phyloP scores from a whole-genome alignment of 2,329 filamentous ascomycete species.

The Verticillium zaregamsianum region DNA sequence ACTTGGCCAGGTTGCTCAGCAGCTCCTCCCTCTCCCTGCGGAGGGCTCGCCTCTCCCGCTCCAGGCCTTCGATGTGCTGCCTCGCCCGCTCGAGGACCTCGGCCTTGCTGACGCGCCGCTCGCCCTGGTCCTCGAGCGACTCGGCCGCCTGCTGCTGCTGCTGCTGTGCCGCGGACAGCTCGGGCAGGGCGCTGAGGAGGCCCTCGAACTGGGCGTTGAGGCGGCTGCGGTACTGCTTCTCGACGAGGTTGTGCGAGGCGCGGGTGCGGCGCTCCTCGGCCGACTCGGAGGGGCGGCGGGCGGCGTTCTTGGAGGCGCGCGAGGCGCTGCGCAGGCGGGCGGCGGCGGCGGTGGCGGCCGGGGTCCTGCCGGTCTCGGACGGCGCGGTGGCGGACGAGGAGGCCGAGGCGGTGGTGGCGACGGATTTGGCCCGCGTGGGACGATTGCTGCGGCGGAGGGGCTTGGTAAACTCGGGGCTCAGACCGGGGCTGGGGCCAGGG shows the following conservation, averaged over 20 bases:
- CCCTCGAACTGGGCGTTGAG: conserved; percentile 26
- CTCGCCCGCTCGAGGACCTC: conserved; percentile 30
- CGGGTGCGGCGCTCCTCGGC: conserved; percentile 22
- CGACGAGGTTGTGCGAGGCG: conserved; percentile 26
- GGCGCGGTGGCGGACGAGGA: not conserved
- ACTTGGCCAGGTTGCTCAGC: conserved; percentile 6
- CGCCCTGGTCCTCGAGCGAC: conserved; percentile 14
- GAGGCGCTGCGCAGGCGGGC: conserved; percentile 22
- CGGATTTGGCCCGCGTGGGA: not conserved
- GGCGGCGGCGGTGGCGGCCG: conserved; percentile 4
- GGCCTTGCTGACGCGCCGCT: conserved; percentile 26
- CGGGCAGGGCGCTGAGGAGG: conserved; percentile 21
- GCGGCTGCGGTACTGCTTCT: conserved; percentile 28
- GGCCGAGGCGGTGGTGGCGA: not conserved
- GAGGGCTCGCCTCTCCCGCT: conserved; percentile 22
- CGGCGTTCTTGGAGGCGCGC: conserved; percentile 23
- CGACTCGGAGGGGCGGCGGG: conserved; percentile 18
- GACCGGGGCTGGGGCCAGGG: not conserved
- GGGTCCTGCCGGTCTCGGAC: not conserved
- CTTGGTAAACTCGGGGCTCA: not conserved
- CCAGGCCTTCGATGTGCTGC: conserved; percentile 25
- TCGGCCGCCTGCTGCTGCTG: conserved; percentile 8
- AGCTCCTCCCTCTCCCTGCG: conserved; percentile 23
- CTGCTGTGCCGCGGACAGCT: conserved; percentile 10
- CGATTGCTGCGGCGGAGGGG: not conserved